phyloP scores from a whole-genome alignment of 2,329 filamentous ascomycete genomes.

The Furcasterigmium furcatum region DNA sequence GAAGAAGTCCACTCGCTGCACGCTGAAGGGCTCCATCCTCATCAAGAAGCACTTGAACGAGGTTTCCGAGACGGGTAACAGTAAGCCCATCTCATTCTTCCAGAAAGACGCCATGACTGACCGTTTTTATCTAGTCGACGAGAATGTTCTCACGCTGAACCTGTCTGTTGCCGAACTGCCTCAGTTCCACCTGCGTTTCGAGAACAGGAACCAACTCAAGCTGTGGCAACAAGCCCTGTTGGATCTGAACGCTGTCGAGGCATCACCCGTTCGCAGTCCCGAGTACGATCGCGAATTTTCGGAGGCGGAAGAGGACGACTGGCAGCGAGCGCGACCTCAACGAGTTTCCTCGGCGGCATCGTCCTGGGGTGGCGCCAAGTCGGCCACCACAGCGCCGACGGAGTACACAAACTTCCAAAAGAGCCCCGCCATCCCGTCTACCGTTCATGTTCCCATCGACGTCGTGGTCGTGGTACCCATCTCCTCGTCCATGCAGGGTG shows the following conservation, averaged over 20 bases:
- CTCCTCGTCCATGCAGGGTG: slow-evolving; percentile 98
- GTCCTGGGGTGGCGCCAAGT: slow-evolving; percentile 76
- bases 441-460: slow-evolving; percentile 86
- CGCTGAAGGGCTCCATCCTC: slow-evolving; percentile 92
- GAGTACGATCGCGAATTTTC: slow-evolving; percentile 81
- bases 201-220: slow-evolving; percentile 79
- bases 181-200: slow-evolving; percentile 89
- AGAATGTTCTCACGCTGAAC: slow-evolving; percentile 82
- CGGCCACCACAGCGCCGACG: slow-evolving; percentile 82
- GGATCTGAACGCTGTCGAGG: slow-evolving; percentile 74
- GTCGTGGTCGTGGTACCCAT: slow-evolving; percentile 96
- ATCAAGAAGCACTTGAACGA: slow-evolving; percentile 98
- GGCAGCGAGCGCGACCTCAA: slow-evolving; percentile 63
- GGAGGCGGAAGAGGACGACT: slow-evolving; percentile 86
- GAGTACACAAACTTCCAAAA: slow-evolving; percentile 79
- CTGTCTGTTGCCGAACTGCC: slow-evolving; percentile 90
- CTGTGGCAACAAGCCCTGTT: slow-evolving; percentile 85
- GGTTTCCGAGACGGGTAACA: slow-evolving; percentile 66
- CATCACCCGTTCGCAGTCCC: slow-evolving; percentile 60
- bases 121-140: slow-evolving; percentile 47
- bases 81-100: slow-evolving; percentile 14
- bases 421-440: slow-evolving; percentile 39
- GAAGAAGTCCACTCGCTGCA: slow-evolving; percentile 72
- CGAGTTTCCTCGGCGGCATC: slow-evolving; percentile 72
- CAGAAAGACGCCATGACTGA: slow-evolving; percentile 11